Conservation (phyloP, 2,329 filamentous ascomycete species). For the Parascedosporium putredinis region DNA sequence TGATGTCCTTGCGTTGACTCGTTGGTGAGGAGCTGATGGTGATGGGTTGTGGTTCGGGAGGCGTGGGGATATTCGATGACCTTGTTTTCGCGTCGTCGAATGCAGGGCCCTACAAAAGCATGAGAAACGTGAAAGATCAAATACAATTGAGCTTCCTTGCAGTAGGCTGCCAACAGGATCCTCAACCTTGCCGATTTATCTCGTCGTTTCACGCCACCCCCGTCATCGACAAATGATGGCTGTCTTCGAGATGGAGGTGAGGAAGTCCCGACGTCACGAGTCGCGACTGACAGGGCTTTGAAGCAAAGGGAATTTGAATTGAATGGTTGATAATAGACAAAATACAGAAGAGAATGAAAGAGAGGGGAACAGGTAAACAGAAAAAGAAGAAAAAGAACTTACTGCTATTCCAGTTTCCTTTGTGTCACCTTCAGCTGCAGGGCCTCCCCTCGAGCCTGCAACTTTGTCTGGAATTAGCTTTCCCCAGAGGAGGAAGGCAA, state of each 20-base stretch:
- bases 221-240: too few relatives aligned
- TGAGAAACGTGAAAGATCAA: not conserved
- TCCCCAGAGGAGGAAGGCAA: not conserved
- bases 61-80: not conserved
- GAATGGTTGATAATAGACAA: too few relatives aligned
- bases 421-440: not conserved
- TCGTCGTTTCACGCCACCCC: not conserved
- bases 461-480: not conserved
- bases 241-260: too few relatives aligned
- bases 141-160: not conserved
- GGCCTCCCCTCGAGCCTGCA: not conserved
- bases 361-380: not conserved
- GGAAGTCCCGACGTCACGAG: too few relatives aligned
- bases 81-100: not conserved
- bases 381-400: not conserved
- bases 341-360: too few relatives aligned
- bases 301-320: too few relatives aligned
- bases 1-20: not conserved
- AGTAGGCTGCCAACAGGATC: too few relatives aligned
- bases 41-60: not conserved
- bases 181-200: not conserved
- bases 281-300: not conserved
- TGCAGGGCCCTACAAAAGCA: not conserved
- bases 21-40: not conserved
- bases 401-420: not conserved